Evolutionary conservation across 805 yeast species (phyloP).

Genomic region (Starmerella vitae): DNA sequence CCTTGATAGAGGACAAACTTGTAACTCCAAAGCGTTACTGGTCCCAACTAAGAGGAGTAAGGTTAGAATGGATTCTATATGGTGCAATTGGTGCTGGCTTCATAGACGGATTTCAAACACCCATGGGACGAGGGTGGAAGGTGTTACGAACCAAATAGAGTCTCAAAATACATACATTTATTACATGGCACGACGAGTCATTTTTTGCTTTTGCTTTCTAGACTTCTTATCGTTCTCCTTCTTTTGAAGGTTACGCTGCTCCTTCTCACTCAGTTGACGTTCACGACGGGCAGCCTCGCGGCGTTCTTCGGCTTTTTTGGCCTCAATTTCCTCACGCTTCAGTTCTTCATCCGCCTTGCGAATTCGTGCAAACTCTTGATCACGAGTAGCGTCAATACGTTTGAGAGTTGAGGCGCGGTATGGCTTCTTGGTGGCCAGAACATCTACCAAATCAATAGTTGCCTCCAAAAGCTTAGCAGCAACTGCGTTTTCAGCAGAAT

Average conservation of each 20-base stretch:
- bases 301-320: conserved; percentile 41
- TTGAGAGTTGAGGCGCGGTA: conserved; percentile 67
- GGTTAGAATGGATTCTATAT: conserved; percentile 40
- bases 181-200: conserved; percentile 6
- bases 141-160: conserved; percentile 33
- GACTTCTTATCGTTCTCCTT: conserved; percentile 72
- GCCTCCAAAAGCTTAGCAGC: conserved; percentile 40
- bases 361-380: conserved; percentile 54
- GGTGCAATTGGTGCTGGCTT: conserved; percentile 45
- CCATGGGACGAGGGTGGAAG: conserved; percentile 49
- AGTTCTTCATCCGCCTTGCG: conserved; percentile 51
- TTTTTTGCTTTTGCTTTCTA: conserved; percentile 38
- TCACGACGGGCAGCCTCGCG: conserved; percentile 50
- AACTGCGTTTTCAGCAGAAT: conserved; percentile 37
- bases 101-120: conserved; percentile 43
- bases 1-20: conserved; percentile 24
- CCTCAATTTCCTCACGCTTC: conserved; percentile 55
- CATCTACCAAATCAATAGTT: conserved; percentile 47
- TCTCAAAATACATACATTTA: not conserved
- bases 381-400: conserved; percentile 57
- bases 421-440: conserved; percentile 39
- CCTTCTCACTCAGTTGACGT: conserved; percentile 58
- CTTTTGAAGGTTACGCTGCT: conserved; percentile 63
- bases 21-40: conserved; percentile 26
- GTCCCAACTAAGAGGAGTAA: conserved; percentile 39